phyloP scores from a whole-genome alignment of 768 basidiomycete species.

The Amanita exitialis region DNA sequence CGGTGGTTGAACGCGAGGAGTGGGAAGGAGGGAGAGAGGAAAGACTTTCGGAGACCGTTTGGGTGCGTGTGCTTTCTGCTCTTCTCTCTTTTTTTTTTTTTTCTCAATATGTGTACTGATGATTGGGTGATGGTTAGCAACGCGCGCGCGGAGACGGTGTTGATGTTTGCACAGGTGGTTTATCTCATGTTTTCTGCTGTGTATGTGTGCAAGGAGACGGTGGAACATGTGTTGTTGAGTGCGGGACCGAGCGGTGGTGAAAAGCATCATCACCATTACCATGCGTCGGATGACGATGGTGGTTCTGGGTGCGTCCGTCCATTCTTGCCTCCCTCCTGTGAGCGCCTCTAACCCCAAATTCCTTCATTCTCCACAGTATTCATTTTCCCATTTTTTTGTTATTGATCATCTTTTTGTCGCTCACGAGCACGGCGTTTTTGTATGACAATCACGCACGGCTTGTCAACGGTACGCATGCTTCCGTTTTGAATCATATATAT shows the following conservation, averaged over 20 bases:
- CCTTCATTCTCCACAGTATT: constrained; percentile 57
- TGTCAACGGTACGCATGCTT: constrained; percentile 42
- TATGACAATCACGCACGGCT: constrained; percentile 60
- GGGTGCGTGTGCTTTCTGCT: constrained; percentile 21
- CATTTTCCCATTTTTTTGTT: constrained; percentile 56
- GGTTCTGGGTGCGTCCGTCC: constrained; percentile 21
- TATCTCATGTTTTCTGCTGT: constrained; percentile 92
- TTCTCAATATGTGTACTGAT: not conserved
- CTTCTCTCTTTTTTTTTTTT: not conserved
- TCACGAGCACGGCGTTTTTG: constrained; percentile 43
- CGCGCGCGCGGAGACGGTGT: constrained; percentile 56
- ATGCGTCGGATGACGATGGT: constrained; percentile 39
- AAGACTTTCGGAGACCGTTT: constrained; percentile 54
- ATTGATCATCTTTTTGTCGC: constrained; percentile 43
- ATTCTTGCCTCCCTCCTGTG: not conserved
- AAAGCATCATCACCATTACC: constrained; percentile 52
- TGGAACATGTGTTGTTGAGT: constrained; percentile 83
- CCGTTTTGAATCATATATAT: not conserved
- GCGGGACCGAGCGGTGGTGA: constrained; percentile 35
- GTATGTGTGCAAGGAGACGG: constrained; percentile 94
- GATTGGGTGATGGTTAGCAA: constrained; percentile 18
- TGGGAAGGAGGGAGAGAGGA: constrained; percentile 11
- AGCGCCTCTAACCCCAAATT: constrained; percentile 3
- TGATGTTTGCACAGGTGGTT: constrained; percentile 83
- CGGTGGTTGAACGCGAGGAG: constrained; percentile 25